Evolutionary conservation across 1,284 basidiomycete species (phyloP), one percentile per base, ranked within the genome.

Genomic region (Naganishia liquefaciens): DNA sequence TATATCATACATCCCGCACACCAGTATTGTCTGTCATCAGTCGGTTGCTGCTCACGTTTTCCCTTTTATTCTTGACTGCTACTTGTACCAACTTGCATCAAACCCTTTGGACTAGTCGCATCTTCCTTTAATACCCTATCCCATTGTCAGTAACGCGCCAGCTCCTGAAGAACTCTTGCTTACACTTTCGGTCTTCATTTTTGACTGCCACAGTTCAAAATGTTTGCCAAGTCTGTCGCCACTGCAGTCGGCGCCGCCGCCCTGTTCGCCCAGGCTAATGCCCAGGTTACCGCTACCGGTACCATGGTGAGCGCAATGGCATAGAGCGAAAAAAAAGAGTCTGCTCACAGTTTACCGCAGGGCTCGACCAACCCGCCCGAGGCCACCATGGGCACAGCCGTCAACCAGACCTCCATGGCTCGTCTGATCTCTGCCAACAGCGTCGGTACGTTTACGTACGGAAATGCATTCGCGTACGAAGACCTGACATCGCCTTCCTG

Each of bases 391-490:
- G 74, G 74, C 49, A 76, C 76, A 0, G 30, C 77, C 21, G 66
- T 80, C 72, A 79, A 80, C 73, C 75, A 77, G 68, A 76, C 76
- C 42, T 78, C 77, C 7, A 69, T 70, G 62, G 66, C 78, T 43
- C 76, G 79, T 54, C 73, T 80, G 21, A 37, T 77, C 25, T 75
- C 76, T 21, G 66, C 79, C 65, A 80, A 80, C 74, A 67, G 72
- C 43, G 75, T 80, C 64, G 71, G 43, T 44, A 44, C 19, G 43
- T 44, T n/a, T 2, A 19, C 4, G 7, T 1, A 77, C 60, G 76
- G 77, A 70, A 77, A 76, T 74, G 75, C 63, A 68, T 74, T 72
- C 10, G 11, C 30, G 33, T 3, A 0, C 19, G 6, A 4, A 5
- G 33, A 30, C 10, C 17, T 37, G 50, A 52, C 27, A 19, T 19